Evolutionary conservation across 257 asterid species (phyloP).

Genomic region (Knoxia roxburghii): DNA sequence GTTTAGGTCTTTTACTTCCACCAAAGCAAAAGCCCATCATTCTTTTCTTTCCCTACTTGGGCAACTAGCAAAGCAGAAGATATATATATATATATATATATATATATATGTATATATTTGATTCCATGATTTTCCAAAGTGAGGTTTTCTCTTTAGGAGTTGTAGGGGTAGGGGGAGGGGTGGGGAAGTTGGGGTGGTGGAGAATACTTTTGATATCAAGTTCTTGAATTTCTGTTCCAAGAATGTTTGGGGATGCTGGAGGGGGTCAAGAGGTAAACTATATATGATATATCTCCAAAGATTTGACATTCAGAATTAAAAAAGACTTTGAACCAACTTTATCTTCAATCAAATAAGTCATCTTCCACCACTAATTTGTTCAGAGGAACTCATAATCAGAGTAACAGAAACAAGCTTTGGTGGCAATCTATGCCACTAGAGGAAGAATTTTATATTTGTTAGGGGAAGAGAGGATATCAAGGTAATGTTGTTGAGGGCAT

Average conservation of each 20-base stretch:
- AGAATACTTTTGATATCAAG: background rate
- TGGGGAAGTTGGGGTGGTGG: too few species aligned
- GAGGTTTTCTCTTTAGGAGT: too few species aligned
- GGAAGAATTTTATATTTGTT: background rate
- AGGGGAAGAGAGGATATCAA: background rate
- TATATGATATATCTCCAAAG: background rate
- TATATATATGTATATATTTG: too few species aligned
- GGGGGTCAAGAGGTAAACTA: background rate
- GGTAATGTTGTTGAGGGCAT: conserved; percentile 9
- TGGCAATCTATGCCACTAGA: background rate
- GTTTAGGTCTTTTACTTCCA: too few species aligned
- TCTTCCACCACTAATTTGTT: conserved; percentile 8
- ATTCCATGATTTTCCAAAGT: too few species aligned
- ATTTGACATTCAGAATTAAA: background rate
- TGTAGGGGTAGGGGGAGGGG: too few species aligned
- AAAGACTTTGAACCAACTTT: background rate
- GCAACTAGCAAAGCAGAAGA: too few species aligned
- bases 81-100: too few species aligned
- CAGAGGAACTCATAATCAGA: background rate
- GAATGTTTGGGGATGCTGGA: background rate
- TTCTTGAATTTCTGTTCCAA: background rate
- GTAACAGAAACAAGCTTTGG: background rate
- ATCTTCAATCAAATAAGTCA: background rate
- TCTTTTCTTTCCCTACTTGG: too few species aligned
- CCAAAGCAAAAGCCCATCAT: too few species aligned